phyloP scores from a whole-genome alignment of 768 basidiomycete species.

The Lentinula lateritia region DNA sequence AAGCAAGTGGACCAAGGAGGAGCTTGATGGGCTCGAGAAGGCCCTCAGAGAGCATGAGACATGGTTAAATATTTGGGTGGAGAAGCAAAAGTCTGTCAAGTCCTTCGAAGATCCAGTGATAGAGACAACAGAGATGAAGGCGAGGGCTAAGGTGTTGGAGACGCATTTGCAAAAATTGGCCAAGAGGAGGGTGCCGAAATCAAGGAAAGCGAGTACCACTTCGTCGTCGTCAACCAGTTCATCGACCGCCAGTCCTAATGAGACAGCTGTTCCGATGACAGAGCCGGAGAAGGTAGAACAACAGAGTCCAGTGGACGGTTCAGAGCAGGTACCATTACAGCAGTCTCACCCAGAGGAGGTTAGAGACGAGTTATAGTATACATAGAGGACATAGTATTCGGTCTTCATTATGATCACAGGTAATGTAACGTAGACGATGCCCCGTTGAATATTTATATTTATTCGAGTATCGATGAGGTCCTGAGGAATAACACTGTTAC shows the following conservation, averaged over 20 bases:
- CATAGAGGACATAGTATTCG: background rate
- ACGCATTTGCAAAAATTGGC: constrained; percentile 61
- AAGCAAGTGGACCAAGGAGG: constrained; percentile 82
- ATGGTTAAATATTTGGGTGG: constrained; percentile 81
- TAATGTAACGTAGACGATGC: background rate
- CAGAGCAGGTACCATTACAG: constrained; percentile 9
- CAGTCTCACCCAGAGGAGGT: background rate
- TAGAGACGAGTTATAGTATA: constrained; percentile 9
- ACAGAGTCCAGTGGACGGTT: background rate
- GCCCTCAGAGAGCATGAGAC: constrained; percentile 71
- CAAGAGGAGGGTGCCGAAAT: constrained; percentile 65
- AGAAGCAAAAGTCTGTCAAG: constrained; percentile 73
- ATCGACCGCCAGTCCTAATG: constrained; percentile 11
- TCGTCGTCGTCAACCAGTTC: constrained; percentile 14
- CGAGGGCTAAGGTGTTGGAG: constrained; percentile 76
- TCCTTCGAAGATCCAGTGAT: constrained; percentile 83
- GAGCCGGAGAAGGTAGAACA: constrained; percentile 3
- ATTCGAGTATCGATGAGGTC: background rate
- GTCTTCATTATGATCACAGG: background rate
- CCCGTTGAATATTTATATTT: background rate
- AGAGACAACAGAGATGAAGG: constrained; percentile 80
- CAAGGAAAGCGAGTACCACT: constrained; percentile 44
- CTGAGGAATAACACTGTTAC: too few species aligned
- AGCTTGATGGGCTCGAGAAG: constrained; percentile 75
- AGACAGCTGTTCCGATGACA: constrained; percentile 7